Percentiles rank a stretch among this genome's conserved stretches.
These are phyloP conservation scores for Rugonectria rugulosa DNA, from an alignment of 2,329 filamentous ascomycete species.

Conservation along the genomic window DNA sequence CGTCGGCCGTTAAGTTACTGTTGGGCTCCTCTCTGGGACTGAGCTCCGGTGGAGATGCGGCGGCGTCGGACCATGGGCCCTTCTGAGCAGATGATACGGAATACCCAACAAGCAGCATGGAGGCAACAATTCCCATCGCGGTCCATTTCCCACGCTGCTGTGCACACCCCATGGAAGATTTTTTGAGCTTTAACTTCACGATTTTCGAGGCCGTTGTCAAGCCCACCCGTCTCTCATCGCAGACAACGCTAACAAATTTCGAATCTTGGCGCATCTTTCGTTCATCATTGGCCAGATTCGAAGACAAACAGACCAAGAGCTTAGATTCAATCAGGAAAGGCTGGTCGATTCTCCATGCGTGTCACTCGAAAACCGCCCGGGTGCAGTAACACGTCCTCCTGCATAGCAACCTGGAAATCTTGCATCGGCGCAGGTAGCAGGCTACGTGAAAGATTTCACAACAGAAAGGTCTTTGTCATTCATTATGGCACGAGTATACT, in stretches of 20 bases:
- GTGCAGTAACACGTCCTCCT: neutral
- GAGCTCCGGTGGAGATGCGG: neutral
- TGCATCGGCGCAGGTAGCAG: neutral
- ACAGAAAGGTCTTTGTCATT: no score
- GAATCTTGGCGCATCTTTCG: conserved; percentile 11
- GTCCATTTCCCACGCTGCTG: no score
- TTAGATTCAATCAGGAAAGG: conserved; percentile 29
- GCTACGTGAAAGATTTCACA: neutral
- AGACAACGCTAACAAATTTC: conserved; percentile 27
- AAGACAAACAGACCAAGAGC: conserved; percentile 19
- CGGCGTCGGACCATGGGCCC: neutral
- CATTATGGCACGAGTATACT: no score
- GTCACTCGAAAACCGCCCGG: no score
- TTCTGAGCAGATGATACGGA: neutral
- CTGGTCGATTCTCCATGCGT: conserved; percentile 8
- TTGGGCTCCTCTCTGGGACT: conserved; percentile 12
- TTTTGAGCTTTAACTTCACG: neutral
- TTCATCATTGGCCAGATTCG: conserved; percentile 25
- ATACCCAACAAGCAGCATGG: neutral
- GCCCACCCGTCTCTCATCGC: conserved; percentile 27
- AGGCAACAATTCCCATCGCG: no score
- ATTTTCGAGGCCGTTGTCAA: neutral
- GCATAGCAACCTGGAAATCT: neutral
- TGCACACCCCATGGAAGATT: no score
- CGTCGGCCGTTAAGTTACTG: no score